Base-by-base conservation (phyloP, 2,329 filamentous ascomycete genomes). In the Sporothrix euskadiensis region DNA sequence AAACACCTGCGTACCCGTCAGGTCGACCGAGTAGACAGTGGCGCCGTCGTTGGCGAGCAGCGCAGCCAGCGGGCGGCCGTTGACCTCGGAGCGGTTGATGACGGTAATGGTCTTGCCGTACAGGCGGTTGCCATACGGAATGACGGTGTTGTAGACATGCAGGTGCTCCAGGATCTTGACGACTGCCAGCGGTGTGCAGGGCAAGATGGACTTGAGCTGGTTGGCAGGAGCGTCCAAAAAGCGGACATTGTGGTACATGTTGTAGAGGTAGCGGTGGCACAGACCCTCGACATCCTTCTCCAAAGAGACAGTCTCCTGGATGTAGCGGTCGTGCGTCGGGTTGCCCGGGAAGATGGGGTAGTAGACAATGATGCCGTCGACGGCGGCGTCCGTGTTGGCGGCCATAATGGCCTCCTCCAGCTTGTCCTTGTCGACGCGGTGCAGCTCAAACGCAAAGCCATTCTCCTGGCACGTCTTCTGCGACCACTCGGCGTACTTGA, bases 231-330 rank as follows among this genome's bases (percentile, higher is more conserved):
- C 85, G 83, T 99, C 96, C 73, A 99, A 87, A 85, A 94, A 98
- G 77, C 96, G 93, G 79, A 97, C 89, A 84, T 99, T 99, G 86
- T 98, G 93, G 84, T 98, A 99, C 94, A 99, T 98, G 88, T 99
- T 99, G 88, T 95, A 94, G 80, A 98, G 92, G 84, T 98, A 94
- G 80, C 91, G 91, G 83, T 98, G 95, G 78, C 92, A 94, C 74
- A 99, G 89, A 49, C 96, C 96, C 83, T 99, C 96, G 77, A 99
- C 95, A 79, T 99, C 96, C 83, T 99, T 98, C 82, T 88, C 84
- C 59, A 97, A 88, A 73, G 93, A 90, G 73, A 98, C 94, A 3
- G 97, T 93, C 84, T 98, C 94, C 84, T 98, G 95, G 77, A 99
- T 90, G 82, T 98, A 98, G 82, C 93, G 92, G 83, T 99, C 96